Percentiles rank a stretch among this genome's conserved stretches.
Conservation (phyloP, 805 yeast species). For the Myxozyma udenii region DNA sequence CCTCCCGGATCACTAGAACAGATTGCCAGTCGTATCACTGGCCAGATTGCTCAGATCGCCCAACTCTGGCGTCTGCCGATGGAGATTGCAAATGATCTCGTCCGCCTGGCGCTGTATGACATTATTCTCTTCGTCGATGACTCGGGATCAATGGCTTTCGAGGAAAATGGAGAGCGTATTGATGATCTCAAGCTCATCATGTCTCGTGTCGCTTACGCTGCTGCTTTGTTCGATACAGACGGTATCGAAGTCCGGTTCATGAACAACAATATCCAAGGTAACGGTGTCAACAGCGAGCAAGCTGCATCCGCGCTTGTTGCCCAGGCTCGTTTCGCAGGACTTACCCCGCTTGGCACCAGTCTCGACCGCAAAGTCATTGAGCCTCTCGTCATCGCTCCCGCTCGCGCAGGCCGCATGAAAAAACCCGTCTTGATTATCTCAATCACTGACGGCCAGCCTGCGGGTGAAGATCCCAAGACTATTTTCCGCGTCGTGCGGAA, state of each 20-base stretch:
- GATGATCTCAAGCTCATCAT: constrained; percentile 36
- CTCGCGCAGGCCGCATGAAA: constrained; percentile 27
- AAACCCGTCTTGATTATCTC: constrained; percentile 37
- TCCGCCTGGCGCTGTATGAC: constrained; percentile 36
- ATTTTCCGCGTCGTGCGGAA: constrained; percentile 31
- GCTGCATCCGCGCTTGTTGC: constrained; percentile 29
- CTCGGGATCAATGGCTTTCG: constrained; percentile 39
- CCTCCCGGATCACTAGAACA: constrained; percentile 36
- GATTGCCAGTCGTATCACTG: constrained; percentile 30
- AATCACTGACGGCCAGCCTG: constrained; percentile 39
- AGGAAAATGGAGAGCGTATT: constrained; percentile 37
- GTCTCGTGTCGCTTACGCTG: constrained; percentile 33
- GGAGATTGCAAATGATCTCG: constrained; percentile 35
- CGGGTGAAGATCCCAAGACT: constrained; percentile 33
- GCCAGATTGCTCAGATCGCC: constrained; percentile 27
- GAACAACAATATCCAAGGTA: constrained; percentile 33
- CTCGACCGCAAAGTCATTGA: constrained; percentile 33
- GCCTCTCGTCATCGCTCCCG: constrained; percentile 34
- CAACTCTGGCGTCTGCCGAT: constrained; percentile 34
- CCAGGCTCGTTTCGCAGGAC: constrained; percentile 33
- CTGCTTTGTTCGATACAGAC: constrained; percentile 35
- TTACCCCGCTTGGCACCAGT: constrained; percentile 36
- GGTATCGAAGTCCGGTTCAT: constrained; percentile 37
- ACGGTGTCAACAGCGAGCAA: constrained; percentile 31
- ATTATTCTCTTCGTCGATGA: constrained; percentile 37